Evolutionary conservation across 2,329 filamentous ascomycete genomes (phyloP).

Genomic region (Colletotrichum acutatum): DNA sequence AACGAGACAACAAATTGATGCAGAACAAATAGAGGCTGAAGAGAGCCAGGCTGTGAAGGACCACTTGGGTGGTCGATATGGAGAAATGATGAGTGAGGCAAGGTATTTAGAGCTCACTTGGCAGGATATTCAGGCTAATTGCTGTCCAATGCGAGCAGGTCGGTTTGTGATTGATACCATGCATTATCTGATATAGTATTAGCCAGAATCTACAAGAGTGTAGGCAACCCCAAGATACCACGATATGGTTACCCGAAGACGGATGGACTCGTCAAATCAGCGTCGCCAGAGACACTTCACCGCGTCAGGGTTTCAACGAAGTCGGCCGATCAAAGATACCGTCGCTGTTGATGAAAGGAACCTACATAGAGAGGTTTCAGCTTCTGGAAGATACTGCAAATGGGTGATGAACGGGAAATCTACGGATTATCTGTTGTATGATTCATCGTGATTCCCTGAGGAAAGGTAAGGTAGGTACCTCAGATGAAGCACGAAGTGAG

Average conservation of each 20-base stretch:
- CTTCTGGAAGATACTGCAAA: too few relatives aligned
- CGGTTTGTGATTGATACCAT: background rate
- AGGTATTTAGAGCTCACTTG: background rate
- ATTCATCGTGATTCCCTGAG: background rate
- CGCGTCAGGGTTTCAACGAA: background rate
- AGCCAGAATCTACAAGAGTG: background rate
- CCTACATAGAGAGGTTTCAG: too few relatives aligned
- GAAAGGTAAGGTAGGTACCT: too few relatives aligned
- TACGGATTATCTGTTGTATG: too few relatives aligned
- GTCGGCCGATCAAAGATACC: too few relatives aligned
- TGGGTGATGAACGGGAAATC: background rate
- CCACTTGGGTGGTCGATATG: background rate
- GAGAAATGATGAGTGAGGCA: background rate
- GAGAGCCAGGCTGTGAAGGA: background rate
- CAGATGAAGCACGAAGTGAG: too few relatives aligned
- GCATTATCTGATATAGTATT: background rate
- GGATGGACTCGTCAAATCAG: background rate
- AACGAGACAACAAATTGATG: background rate
- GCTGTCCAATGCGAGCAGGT: background rate
- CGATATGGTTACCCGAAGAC: background rate
- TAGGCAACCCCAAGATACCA: background rate
- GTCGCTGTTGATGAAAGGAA: too few relatives aligned
- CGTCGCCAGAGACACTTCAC: background rate
- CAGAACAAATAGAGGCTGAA: background rate
- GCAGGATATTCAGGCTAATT: constrained; percentile 11